phyloP scores from a whole-genome alignment of 2,329 filamentous ascomycete genomes.

The Didymella sp. region DNA sequence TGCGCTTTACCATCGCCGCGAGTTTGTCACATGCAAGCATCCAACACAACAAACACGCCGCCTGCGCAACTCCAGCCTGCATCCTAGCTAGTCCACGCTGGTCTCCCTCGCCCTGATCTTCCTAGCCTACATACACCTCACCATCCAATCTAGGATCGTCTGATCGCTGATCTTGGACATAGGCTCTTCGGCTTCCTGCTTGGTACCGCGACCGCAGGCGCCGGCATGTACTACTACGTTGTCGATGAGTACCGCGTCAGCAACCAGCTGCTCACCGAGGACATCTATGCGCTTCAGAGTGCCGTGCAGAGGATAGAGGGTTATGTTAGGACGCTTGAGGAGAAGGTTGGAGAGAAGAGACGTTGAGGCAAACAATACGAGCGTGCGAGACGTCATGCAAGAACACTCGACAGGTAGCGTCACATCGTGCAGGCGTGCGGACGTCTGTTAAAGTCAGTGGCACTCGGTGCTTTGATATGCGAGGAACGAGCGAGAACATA shows the following conservation, averaged over 20 bases:
- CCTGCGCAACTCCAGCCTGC: no score
- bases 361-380: conserved; percentile 8
- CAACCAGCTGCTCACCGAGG: conserved; percentile 91
- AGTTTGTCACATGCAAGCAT: neutral
- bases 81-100: neutral
- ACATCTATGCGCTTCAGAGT: conserved; percentile 91
- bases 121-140: no score
- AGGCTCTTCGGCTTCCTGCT: conserved; percentile 93
- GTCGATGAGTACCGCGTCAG: conserved; percentile 91
- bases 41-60: neutral
- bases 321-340: conserved; percentile 82
- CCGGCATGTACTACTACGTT: conserved; percentile 88
- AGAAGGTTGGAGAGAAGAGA: conserved; percentile 68
- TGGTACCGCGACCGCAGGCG: conserved; percentile 79
- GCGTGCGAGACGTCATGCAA: no score
- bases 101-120: neutral
- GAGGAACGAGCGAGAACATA: neutral
- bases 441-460: no score
- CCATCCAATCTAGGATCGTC: no score
- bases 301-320: conserved; percentile 85
- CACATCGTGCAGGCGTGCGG: no score
- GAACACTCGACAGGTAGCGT: no score
- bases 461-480: no score
- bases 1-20: neutral
- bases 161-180: conserved; percentile 7